Conservation (phyloP, 306 rosid genomes). For the Begonia loranthoides region DNA sequence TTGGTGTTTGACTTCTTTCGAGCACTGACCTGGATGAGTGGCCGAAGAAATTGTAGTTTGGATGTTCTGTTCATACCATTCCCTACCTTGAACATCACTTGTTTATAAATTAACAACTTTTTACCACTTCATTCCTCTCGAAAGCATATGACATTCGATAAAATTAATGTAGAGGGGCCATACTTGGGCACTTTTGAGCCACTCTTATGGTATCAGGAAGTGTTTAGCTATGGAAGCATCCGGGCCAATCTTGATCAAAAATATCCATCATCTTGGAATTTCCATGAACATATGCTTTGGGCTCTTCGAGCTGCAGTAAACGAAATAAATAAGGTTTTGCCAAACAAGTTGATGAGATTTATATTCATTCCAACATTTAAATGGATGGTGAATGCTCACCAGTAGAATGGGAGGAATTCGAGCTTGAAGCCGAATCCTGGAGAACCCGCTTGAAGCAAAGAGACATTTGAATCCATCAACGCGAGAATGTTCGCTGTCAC, state of each 20-base stretch:
- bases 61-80: no score
- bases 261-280: constrained; percentile 24
- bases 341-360: background rate
- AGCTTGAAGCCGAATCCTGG: constrained; percentile 25
- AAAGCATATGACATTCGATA: no score
- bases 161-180: no score
- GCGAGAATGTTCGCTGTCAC: constrained; percentile 49
- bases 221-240: constrained; percentile 21
- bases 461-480: constrained; percentile 70
- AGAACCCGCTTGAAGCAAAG: constrained; percentile 48
- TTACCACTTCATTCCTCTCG: no score
- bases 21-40: no score
- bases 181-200: no score
- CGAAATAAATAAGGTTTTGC: background rate
- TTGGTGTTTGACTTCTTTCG: no score
- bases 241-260: constrained; percentile 43
- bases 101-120: no score
- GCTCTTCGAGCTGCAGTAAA: constrained; percentile 47
- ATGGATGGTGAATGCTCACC: constrained; percentile 44
- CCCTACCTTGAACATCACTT: no score
- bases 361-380: background rate
- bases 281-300: constrained; percentile 68
- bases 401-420: constrained; percentile 48
- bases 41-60: no score
- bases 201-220: no score